Evolutionary conservation across 257 asterid genomes (phyloP), one percentile per base, ranked within the genome.

Genomic region (Oldenlandia corymbosa): DNA sequence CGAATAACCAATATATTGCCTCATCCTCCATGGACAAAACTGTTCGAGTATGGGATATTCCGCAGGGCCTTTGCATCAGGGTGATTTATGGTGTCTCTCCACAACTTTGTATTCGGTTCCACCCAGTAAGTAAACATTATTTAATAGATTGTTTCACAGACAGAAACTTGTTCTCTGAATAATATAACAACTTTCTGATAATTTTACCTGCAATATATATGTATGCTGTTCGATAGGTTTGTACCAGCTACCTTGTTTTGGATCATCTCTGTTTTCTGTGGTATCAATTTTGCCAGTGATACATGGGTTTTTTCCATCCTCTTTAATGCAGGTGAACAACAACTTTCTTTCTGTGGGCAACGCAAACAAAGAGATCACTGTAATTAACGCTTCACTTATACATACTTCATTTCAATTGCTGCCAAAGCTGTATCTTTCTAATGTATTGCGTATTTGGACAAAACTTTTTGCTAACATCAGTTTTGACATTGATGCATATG

Each of bases 321-420:
- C 27, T 55, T 52, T 43, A 50, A 37, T 78, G 71, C 94, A 93
- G 97, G 85, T 93, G 74, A 93, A 93, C 80, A 93, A 93, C 77
- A 93, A 87, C 85, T 87, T 93, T 74, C 96, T 93, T 65, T 90
- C 95, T 57, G 97, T 65, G 55, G 99, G 99, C 79, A 93, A 90
- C 58, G 83, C 87, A 53, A 90, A 93, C 74, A 90, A 85, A 80
- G 99, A 93, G 78, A 85, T 87, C 39, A 68, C 69, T 84, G 99
- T 93, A 89, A 80, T 42, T 72, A 46, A 39, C 65, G 52, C 59
- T 43, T 39, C 32, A 24, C 62, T 68, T 75, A 37, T 63, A 43
- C 78, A 49, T 34, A 39, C 57, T 55, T 21, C 70, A 42, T 66
- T 67, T 45, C 41, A 18, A n/a, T 67, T 18, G 11, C 34, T 36